Percentiles rank a stretch among this genome's conserved stretches.
These are phyloP conservation scores for Penicillium diatomitis DNA, from an alignment of 495 filamentous ascomycete species.

Conservation along the genomic window DNA sequence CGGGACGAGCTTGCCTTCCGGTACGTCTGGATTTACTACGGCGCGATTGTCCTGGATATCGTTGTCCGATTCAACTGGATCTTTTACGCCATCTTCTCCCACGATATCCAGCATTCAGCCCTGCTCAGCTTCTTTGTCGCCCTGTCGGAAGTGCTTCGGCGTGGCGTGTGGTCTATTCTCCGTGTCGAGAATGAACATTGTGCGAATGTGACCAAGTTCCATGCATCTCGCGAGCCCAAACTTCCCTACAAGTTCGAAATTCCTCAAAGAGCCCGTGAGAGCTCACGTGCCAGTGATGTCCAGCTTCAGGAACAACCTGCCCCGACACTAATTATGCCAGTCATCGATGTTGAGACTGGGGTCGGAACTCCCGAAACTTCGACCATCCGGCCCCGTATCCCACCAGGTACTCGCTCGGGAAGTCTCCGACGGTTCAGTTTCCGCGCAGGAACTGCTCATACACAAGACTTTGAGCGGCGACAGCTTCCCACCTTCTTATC, in stretches of 20 bases:
- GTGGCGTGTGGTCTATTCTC: slow-evolving; percentile 85
- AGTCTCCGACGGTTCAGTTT: slow-evolving; percentile 44
- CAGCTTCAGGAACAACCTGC: slow-evolving; percentile 24
- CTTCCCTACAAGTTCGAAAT: slow-evolving; percentile 60
- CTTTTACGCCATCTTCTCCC: slow-evolving; percentile 76
- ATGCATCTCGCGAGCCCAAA: slow-evolving; percentile 70
- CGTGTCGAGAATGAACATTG: slow-evolving; percentile 97
- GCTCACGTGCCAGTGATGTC: slow-evolving; percentile 13
- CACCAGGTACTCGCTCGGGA: slow-evolving; percentile 13
- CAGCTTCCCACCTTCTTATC: slow-evolving; percentile 37
- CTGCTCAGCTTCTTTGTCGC: slow-evolving; percentile 65
- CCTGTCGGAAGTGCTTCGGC: slow-evolving; percentile 66
- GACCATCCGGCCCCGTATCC: slow-evolving; percentile 13
- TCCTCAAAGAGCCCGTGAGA: slow-evolving; percentile 12
- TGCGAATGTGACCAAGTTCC: slow-evolving; percentile 74
- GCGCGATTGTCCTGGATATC: slow-evolving; percentile 73
- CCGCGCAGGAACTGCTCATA: slow-evolving; percentile 65
- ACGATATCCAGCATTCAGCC: slow-evolving; percentile 71
- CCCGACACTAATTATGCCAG: slow-evolving; percentile 12
- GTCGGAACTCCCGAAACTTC: slow-evolving; percentile 10
- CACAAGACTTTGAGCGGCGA: slow-evolving; percentile 79
- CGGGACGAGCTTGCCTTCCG: slow-evolving; percentile 77
- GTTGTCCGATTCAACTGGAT: slow-evolving; percentile 95
- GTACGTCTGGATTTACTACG: slow-evolving; percentile 70
- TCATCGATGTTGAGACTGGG: slow-evolving; percentile 25